These are phyloP conservation scores for Telfairia occidentalis DNA, from an alignment of 331 rosid species.

Conservation along the genomic window DNA sequence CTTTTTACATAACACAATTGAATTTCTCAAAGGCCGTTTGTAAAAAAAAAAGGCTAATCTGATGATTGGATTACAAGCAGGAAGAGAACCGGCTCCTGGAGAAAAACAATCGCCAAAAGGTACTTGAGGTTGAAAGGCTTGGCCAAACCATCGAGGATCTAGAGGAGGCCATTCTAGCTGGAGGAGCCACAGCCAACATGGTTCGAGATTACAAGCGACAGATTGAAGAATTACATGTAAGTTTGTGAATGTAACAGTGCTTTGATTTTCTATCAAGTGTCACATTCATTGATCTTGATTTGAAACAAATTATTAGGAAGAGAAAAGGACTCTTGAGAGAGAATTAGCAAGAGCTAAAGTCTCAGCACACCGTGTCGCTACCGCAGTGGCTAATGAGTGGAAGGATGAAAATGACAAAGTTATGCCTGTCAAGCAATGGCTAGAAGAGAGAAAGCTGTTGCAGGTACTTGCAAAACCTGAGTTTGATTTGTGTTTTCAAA, in stretches of 20 bases:
- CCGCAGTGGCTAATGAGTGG: constrained; percentile 87
- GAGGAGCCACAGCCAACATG: constrained; percentile 61
- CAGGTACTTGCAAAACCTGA: constrained; percentile 34
- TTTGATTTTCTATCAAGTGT: background rate
- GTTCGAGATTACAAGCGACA: constrained; percentile 66
- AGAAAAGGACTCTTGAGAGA: constrained; percentile 80
- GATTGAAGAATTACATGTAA: constrained; percentile 53
- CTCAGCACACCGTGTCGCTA: constrained; percentile 80
- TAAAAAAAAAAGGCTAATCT: background rate
- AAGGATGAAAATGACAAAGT: constrained; percentile 81
- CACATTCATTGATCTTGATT: constrained; percentile 14
- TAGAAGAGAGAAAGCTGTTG: constrained; percentile 76
- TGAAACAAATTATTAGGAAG: constrained; percentile 47
- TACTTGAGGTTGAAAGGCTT: constrained; percentile 80
- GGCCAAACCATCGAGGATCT: constrained; percentile 77
- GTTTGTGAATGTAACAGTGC: constrained; percentile 9
- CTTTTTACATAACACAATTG: background rate
- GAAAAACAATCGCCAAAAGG: constrained; percentile 81
- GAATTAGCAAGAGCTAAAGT: constrained; percentile 76
- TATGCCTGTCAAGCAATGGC: constrained; percentile 93
- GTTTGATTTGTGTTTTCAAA: background rate
- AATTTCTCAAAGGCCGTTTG: background rate
- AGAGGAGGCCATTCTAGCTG: constrained; percentile 74
- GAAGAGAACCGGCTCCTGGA: constrained; percentile 87
- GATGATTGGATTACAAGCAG: constrained; percentile 33